phyloP scores from a whole-genome alignment of 2,329 filamentous ascomycete genomes.

The Hypomyces perniciosus region DNA sequence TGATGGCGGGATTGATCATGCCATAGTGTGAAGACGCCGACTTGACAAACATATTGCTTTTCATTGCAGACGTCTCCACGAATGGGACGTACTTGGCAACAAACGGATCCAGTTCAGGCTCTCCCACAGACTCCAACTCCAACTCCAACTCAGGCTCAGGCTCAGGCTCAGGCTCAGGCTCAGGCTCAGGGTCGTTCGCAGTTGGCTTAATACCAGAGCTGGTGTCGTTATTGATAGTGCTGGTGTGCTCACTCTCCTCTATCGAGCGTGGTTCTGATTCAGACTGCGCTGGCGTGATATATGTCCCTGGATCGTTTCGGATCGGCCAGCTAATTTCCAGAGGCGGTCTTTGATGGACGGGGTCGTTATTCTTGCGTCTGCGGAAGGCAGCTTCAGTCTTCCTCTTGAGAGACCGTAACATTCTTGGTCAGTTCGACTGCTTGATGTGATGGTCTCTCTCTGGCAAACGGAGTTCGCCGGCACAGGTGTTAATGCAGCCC shows the following conservation, averaged over 20 bases:
- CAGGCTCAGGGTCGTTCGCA: not conserved
- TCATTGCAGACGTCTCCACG: conserved; percentile 20
- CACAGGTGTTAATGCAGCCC: too few relatives aligned
- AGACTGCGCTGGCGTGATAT: not conserved
- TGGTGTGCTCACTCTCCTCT: not conserved
- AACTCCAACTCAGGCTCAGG: not conserved
- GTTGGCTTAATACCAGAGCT: not conserved
- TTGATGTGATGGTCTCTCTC: too few relatives aligned
- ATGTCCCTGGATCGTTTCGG: conserved; percentile 3
- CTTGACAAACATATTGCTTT: conserved; percentile 23
- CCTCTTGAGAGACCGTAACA: conserved; percentile 22
- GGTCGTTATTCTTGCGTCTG: conserved; percentile 13
- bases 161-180: not conserved
- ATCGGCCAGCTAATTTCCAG: conserved; percentile 13
- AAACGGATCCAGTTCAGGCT: conserved; percentile 5
- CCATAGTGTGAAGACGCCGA: conserved; percentile 22
- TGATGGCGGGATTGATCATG: conserved; percentile 25
- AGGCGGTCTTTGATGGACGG: conserved; percentile 11
- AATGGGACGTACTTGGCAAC: conserved; percentile 19
- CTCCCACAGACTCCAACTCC: conserved; percentile 1
- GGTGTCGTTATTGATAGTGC: not conserved
- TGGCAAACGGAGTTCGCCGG: too few relatives aligned
- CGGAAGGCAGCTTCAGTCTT: conserved; percentile 20
- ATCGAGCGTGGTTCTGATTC: not conserved
- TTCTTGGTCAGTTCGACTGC: conserved; percentile 6